Evolutionary conservation across 352 stramenopile genomes (phyloP), one percentile per base, ranked within the genome.

Genomic region (Phytophthora crassamura): DNA sequence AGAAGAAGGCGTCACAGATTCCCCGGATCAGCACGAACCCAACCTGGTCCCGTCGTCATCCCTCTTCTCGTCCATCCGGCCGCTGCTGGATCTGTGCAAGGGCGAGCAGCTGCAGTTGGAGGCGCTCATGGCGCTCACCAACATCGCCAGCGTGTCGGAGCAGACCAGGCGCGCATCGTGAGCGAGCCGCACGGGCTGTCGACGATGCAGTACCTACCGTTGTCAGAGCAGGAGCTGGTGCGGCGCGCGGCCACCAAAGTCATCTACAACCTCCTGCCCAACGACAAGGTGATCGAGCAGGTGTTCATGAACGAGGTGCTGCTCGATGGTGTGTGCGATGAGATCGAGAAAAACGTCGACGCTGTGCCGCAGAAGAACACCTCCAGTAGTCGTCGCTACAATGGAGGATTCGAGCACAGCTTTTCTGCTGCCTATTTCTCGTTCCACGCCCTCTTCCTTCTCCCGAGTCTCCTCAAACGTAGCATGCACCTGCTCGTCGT

Each of bases 181-280:
- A 64, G 56, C 0, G 81, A 91, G 38, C 81, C 84, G 0, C 81
- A 95, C 33, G 85, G 81, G 0, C 60, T 95, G 2, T 88, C 78
- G 12, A 93, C 87, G 35, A 59, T 95, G 12, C 84, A 93, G 59
- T 95, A 94, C 50, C 59, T 95, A 28, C 97, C 98, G 88, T 99
- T 99, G 75, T 98, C 91, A 3, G 96, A 99, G 56, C 95, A 99
- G 55, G 88, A 98, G 38, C 87, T 99, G 58, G 96, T 99, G 54
- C 91, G 97, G 56, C 88, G 94, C 54, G 97, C 98, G 9, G 95
- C 97, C 8, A 99, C 97, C 5, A 97, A 99, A 75, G 86, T 94
- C 4, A 78, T 99, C 35, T 97, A 88, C 69, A 99, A 99, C 68
- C 74, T 99, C 56, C 72, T 99, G 25, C 92, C 91, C 10, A 91